Evolutionary conservation across 2,329 filamentous ascomycete genomes (phyloP), one percentile per base, ranked within the genome.

Genomic region (Arthrobotrys sinensis): DNA sequence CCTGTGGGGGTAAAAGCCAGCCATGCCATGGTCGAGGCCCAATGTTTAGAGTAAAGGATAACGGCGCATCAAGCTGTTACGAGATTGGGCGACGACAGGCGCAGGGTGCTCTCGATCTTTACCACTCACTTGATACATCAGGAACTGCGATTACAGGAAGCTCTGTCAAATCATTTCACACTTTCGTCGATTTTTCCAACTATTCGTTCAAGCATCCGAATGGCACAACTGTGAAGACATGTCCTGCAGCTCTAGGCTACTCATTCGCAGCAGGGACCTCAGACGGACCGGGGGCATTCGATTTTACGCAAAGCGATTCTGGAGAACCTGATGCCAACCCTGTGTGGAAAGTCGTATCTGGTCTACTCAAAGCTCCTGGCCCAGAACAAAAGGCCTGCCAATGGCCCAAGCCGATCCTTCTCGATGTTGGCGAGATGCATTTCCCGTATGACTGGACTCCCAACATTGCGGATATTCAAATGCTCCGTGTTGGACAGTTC

Each of bases 241-340:
- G 95, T 81, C 91, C 94, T 2, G 94, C 94, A 0, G 93, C 94
- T 0, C 86, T 98, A 76, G 95, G 95, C 4, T 97, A 96, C 83
- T 94, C 92, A 0, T 98, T 98, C 83, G 95, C 95, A 0, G 95
- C 93, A 0, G 95, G 95, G 10, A 98, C 95, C 0, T 93, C 93
- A 0, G 95, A 98, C 83, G 93, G 95, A 4, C 94, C 95, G 0
- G 95, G 95, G 0, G 90, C 90, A 0, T 97, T 97, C 82, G 95
- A 98, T 84, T 97, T 98, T 83, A 96, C 93, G 0, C 95, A 98
- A 83, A 94, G 94, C 80, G 89, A 92, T 80, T 91, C 91, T 0
- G 91, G 90, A 36, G 87, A 89, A n/a, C 91, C 93, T 0, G 88
- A 91, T 21, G 75, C 75, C 34, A 94, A 92, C 80, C 93, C 93